Evolutionary conservation across 352 stramenopile genomes (phyloP).

Genomic region (Phytophthora constricta): DNA sequence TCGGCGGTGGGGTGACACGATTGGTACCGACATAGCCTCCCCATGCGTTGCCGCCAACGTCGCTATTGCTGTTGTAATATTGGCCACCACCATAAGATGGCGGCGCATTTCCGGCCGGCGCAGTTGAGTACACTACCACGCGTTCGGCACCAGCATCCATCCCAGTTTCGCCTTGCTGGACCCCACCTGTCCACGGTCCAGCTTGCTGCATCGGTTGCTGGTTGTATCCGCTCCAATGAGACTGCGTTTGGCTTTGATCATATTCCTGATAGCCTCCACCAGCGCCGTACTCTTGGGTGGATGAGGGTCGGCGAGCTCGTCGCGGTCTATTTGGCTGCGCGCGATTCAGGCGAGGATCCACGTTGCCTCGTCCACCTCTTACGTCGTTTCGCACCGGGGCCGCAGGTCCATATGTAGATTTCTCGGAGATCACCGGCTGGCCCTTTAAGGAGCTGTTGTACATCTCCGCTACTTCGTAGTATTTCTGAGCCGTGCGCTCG

Average conservation of each 20-base stretch:
- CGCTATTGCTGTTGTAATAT: conserved; percentile 28
- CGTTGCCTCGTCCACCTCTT: conserved; percentile 20
- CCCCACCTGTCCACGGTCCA: conserved; percentile 19
- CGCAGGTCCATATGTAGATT: conserved; percentile 24
- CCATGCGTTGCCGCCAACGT: conserved; percentile 29
- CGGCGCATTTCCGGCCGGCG: conserved; percentile 3
- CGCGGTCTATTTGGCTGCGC: conserved; percentile 24
- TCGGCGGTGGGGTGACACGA: conserved; percentile 9
- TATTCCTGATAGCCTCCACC: conserved; percentile 34
- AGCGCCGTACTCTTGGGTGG: conserved; percentile 33
- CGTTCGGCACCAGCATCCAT: conserved; percentile 36
- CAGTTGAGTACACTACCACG: conserved; percentile 46
- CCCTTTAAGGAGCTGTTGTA: conserved; percentile 67
- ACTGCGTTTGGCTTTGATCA: conserved; percentile 26
- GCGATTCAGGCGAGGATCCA: conserved; percentile 37
- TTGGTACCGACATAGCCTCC: conserved; percentile 21
- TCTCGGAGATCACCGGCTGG: conserved; percentile 31
- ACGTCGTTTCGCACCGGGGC: conserved; percentile 16
- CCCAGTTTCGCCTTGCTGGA: conserved; percentile 21
- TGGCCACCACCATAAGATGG: conserved; percentile 27
- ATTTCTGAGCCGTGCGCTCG: conserved; percentile 52
- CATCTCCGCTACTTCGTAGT: conserved; percentile 71
- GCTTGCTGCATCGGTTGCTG: conserved; percentile 32
- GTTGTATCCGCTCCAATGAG: conserved; percentile 37
- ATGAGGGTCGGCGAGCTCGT: conserved; percentile 24